Base-by-base conservation (phyloP, 371 early-diverging fungal genomes). In the Haplosporangium sp. region DNA sequence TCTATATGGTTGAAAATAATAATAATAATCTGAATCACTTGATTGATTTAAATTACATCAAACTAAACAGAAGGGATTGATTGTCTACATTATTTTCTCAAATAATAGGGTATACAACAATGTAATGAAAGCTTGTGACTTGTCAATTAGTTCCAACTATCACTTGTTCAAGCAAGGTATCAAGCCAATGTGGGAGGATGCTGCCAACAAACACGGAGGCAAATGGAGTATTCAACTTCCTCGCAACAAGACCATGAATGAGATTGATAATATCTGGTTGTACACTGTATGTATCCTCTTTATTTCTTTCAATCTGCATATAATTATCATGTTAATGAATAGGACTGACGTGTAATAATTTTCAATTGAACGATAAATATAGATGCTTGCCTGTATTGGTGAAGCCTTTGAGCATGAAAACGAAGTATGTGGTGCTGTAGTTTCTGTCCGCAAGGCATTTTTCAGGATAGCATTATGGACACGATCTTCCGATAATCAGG, bases 161-260 rank as follows among this genome's bases (percentile, higher is more conserved):
- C 97, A 99, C 76, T 85, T 99, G 66, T 99, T 99, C 93, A 96
- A 96, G 85, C 89, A 94, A 69, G 98, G 97, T 40, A 90, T 99
- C 70, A 91, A 93, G 85, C 99, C 99, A n/a, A 94, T 94, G 93
- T 99, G 99, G 99, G 99, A 99, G 87, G 99, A 99, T 83, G 84
- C 92, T n/a, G 92, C 88, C 55, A 99, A 99, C 88, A 89, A 88
- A 50, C 86, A 95, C 50, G 99, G 99, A 77, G 99, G 99, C 42
- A 96, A 97, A 84, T 97, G 99, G 94, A 92, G 95, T 61, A 85
- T 96, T 62, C 92, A 94, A 71, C 84, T 98, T 61, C 90, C 88
- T 61, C 92, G 94, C 82, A 84, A 85, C 71, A 90, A 91, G 84
- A 88, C 90, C 15, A 94, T 89, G 68, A 87, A 88, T 42, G 92